Percentiles rank a stretch among this genome's conserved stretches.
phyloP scores from a whole-genome alignment of 441 rosid genomes.

The Populus hybrid region DNA sequence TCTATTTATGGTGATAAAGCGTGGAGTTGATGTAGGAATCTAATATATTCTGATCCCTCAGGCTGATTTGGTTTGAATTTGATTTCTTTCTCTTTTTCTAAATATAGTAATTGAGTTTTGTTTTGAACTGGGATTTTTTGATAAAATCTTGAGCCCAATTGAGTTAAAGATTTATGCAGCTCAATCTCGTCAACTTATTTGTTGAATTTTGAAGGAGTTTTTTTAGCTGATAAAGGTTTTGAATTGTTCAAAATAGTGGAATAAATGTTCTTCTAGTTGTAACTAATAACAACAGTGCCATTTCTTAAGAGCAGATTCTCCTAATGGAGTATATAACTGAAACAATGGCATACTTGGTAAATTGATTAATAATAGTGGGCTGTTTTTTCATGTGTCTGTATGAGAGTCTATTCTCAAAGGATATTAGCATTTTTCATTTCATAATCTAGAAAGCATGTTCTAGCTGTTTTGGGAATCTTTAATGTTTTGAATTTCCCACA shows the following conservation, averaged over 20 bases:
- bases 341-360: background rate
- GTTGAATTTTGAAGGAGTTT: background rate
- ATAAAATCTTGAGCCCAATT: background rate
- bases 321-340: background rate
- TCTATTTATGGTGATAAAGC: background rate
- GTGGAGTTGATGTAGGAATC: background rate
- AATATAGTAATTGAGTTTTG: background rate
- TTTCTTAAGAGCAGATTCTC: background rate
- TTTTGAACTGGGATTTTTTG: background rate
- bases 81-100: background rate
- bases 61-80: background rate
- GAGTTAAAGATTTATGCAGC: background rate
- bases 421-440: background rate
- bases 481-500: background rate
- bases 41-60: constrained; percentile 7
- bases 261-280: background rate
- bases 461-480: too few species aligned
- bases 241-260: background rate
- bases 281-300: background rate
- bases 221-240: background rate
- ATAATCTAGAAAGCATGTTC: background rate
- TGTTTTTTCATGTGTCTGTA: background rate
- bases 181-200: background rate
- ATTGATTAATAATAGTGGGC: background rate
- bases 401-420: background rate